These are phyloP conservation scores for Psilocybe azurescens DNA, from an alignment of 768 basidiomycete species.

Conservation along the genomic window DNA sequence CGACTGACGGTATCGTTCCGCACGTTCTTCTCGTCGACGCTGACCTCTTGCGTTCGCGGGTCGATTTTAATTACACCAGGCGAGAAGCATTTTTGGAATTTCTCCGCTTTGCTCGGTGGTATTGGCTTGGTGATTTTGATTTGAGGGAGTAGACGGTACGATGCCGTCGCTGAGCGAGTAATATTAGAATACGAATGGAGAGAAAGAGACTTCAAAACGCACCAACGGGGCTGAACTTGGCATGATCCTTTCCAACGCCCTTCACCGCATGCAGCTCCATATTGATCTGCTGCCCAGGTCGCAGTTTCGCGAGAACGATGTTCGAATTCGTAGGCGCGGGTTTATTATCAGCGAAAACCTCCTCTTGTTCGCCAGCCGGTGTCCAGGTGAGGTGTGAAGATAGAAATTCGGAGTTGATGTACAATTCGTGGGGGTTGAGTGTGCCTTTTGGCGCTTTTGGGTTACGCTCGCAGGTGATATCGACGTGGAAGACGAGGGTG, in stretches of 20 bases:
- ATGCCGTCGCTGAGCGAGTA: constrained; percentile 77
- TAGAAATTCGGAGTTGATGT: constrained; percentile 70
- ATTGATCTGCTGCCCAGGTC: constrained; percentile 88
- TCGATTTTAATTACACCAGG: constrained; percentile 76
- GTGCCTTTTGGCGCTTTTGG: constrained; percentile 56
- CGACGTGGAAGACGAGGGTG: constrained; percentile 86
- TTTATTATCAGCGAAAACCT: constrained; percentile 54
- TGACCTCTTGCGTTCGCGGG: constrained; percentile 59
- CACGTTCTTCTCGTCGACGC: constrained; percentile 66
- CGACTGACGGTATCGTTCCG: constrained; percentile 90
- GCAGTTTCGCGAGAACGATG: constrained; percentile 89
- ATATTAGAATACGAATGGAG: neutral
- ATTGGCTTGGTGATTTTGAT: constrained; percentile 81
- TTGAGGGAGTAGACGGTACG: constrained; percentile 90
- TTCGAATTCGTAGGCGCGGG: constrained; percentile 78
- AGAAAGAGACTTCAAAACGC: constrained; percentile 25
- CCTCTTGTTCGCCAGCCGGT: constrained; percentile 81
- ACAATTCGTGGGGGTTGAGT: constrained; percentile 67
- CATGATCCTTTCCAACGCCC: constrained; percentile 92
- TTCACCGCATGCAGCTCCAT: constrained; percentile 92
- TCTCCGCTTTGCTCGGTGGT: constrained; percentile 74
- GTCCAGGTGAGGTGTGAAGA: constrained; percentile 76
- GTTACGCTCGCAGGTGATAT: constrained; percentile 68
- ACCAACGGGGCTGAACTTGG: constrained; percentile 97
- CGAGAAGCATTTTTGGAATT: constrained; percentile 90